phyloP scores from a whole-genome alignment of 2,329 filamentous ascomycete species.

The Aureobasidium lini region DNA sequence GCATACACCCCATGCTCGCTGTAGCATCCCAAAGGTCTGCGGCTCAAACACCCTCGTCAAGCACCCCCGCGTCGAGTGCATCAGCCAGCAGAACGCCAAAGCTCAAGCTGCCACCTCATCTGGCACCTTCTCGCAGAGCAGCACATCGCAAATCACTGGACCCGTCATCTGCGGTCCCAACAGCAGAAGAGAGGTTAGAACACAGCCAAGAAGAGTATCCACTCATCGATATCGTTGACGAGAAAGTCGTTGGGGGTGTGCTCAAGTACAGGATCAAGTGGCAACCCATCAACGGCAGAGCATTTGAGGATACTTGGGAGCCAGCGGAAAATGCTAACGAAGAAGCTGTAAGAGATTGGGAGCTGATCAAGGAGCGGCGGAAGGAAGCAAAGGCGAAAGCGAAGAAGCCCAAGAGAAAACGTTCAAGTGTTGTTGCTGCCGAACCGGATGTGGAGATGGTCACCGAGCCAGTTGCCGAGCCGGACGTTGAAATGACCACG shows the following conservation, averaged over 20 bases:
- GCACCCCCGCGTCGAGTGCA: neutral
- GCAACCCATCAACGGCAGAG: neutral
- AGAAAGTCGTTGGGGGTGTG: neutral
- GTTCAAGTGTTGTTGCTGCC: neutral
- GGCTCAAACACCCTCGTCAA: neutral
- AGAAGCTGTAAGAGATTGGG: neutral
- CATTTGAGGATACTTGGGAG: neutral
- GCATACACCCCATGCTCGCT: neutral
- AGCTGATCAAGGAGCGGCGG: neutral
- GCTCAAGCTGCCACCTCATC: neutral
- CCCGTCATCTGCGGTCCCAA: neutral
- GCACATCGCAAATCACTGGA: neutral
- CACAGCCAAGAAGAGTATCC: neutral
- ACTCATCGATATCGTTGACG: neutral
- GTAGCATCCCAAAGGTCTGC: neutral
- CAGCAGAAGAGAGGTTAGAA: neutral
- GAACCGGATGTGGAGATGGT: no score
- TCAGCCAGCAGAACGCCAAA: neutral
- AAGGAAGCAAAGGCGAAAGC: neutral
- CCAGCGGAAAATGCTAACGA: neutral
- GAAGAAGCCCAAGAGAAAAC: neutral
- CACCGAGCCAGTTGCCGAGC: no score
- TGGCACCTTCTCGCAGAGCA: neutral
- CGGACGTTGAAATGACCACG: no score
- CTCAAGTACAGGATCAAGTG: constrained; percentile 2